phyloP scores from a whole-genome alignment of 2,329 filamentous ascomycete genomes.

The Botrytis elliptica region DNA sequence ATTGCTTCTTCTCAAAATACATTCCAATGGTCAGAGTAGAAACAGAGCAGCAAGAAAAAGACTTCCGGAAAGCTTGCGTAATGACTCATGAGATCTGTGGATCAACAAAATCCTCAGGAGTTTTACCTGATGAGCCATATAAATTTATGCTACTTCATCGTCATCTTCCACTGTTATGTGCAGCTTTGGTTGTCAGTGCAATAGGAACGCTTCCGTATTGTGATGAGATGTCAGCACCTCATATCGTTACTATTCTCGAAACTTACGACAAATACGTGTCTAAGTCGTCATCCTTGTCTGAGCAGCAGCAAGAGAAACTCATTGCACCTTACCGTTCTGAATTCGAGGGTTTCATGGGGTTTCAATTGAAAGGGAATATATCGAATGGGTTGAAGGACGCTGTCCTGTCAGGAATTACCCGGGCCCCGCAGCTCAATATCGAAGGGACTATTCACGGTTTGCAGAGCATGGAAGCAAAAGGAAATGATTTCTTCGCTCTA shows the following conservation, averaged over 20 bases:
- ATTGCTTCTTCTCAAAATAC: not conserved
- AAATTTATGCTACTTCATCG: not conserved
- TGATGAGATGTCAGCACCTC: not conserved
- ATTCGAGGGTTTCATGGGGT: not conserved
- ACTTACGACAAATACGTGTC: not conserved
- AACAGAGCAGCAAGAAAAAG: not conserved
- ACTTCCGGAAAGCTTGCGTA: not conserved
- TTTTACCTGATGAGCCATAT: not conserved
- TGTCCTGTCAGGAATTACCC: not conserved
- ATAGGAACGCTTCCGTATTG: not conserved
- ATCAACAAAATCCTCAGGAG: not conserved
- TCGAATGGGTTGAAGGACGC: not conserved
- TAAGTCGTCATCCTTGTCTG: not conserved
- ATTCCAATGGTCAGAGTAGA: not conserved
- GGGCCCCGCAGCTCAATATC: not conserved
- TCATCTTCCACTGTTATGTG: not conserved
- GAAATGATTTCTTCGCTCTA: not conserved
- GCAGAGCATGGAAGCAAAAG: not conserved
- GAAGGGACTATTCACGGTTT: not conserved
- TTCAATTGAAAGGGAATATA: not conserved
- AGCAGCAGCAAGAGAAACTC: not conserved
- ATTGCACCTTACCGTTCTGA: not conserved
- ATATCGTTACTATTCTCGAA: not conserved
- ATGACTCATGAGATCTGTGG: not conserved
- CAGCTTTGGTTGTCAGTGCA: not conserved